Evolutionary conservation across 495 filamentous ascomycete species (phyloP), one percentile per base, ranked within the genome.

Genomic region (Aspergillus conjunctus): DNA sequence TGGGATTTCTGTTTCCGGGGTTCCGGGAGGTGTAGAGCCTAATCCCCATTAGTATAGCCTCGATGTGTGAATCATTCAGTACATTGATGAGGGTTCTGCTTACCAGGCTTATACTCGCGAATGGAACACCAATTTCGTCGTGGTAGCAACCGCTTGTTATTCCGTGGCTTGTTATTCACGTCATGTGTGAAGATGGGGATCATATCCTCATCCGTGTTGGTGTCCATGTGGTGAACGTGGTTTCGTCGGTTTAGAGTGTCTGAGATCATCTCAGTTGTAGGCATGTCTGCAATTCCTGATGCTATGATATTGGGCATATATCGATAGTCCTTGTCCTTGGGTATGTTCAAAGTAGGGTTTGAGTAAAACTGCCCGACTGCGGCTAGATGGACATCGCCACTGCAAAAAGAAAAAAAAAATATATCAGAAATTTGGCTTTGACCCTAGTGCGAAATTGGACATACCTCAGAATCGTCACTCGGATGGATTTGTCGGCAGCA

Each of bases 301-400:
- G 91, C 93, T 59, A 98, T 87, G 58, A 98, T 75, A 62, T 89
- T 89, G 17, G 88, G 89, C 85, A 98, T 98, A 71, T 98, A 98
- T 58, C 94, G 86, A 73, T 91, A 91, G 72, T 98, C 94, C 44
- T 84, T 83, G 70, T 97, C 90, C 63, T 91, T 92, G 15, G 89
- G 75, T 43, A 97, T 76, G 21, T 85, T 81, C 33, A 94, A 77
- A 63, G 88, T 89, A 2, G 90, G 87, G 64, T 92, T 95, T 1
- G 91, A 93, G 72, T 92, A 97, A 79, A 98, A 97, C 63, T 95
- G 91, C 3, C 95, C 94, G 30, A 97, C 82, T 1, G 92, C 94
- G 6, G 88, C 93, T 11, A 98, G 80, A 73, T 98, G 93, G 14
- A 98, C 94, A 75, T 98, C 95, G 54, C 94, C 90, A 70, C 86